phyloP scores from a whole-genome alignment of 1,284 basidiomycete genomes.

The Wallemia mellicola region DNA sequence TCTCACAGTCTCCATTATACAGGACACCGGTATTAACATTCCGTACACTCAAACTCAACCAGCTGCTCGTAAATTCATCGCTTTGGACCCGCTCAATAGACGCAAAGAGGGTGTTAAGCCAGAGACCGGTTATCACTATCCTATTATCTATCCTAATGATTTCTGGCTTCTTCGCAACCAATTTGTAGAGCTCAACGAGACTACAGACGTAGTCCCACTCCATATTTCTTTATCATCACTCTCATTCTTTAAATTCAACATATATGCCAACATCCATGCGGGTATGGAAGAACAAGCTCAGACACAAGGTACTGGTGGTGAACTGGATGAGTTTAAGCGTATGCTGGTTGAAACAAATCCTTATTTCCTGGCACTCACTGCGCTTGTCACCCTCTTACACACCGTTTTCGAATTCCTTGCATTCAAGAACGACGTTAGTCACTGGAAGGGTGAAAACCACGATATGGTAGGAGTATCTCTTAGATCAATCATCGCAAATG shows the following conservation, averaged over 20 bases:
- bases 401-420: constrained; percentile 62
- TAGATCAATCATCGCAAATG: constrained; percentile 60
- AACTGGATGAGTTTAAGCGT: constrained; percentile 74
- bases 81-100: constrained; percentile 24
- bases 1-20: constrained; percentile 56
- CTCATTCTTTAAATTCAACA: constrained; percentile 38
- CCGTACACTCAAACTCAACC: constrained; percentile 31
- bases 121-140: constrained; percentile 38
- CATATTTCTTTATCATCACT: constrained; percentile 58
- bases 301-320: constrained; percentile 31
- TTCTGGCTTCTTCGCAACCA: constrained; percentile 48
- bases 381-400: constrained; percentile 55
- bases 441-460: constrained; percentile 69
- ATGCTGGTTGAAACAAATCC: constrained; percentile 74
- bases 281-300: constrained; percentile 22
- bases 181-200: constrained; percentile 44
- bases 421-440: constrained; percentile 72
- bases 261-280: constrained; percentile 23
- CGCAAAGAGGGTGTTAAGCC: constrained; percentile 23
- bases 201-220: constrained; percentile 40
- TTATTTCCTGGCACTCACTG: constrained; percentile 23
- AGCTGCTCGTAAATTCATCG: constrained; percentile 29
- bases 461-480: constrained; percentile 23
- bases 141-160: constrained; percentile 73
- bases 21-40: constrained; percentile 26